Percentiles rank a stretch among this genome's conserved stretches.
Conservation (phyloP, 352 stramenopile species). For the Globisporangium lucens region DNA sequence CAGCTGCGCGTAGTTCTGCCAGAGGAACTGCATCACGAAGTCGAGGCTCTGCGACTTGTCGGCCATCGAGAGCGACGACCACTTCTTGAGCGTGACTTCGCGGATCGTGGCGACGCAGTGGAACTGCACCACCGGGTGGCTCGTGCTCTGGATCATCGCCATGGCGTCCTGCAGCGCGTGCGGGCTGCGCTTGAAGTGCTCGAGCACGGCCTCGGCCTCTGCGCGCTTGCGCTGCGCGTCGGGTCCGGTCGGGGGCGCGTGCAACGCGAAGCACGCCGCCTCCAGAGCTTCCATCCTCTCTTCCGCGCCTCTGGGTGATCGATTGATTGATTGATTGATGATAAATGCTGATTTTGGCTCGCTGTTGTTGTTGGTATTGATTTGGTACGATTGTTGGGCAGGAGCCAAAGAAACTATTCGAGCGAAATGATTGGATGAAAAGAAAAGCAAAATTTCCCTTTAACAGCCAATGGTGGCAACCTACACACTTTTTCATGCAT, state of each 20-base stretch:
- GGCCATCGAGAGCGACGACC: slow-evolving; percentile 38
- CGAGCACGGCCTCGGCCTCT: slow-evolving; percentile 60
- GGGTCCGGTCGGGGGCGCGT: slow-evolving; percentile 51
- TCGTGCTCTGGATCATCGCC: slow-evolving; percentile 38
- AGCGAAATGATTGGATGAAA: not conserved
- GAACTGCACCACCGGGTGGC: slow-evolving; percentile 68
- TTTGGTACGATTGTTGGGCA: not conserved
- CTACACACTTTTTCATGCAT: too few relatives aligned
- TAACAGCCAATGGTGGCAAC: not conserved
- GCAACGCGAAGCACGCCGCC: slow-evolving; percentile 64
- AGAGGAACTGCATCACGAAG: slow-evolving; percentile 80
- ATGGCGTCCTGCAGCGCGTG: slow-evolving; percentile 59
- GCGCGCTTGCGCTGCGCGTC: slow-evolving; percentile 48
- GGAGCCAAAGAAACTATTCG: not conserved
- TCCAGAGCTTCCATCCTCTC: slow-evolving; percentile 54
- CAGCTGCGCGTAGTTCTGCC: slow-evolving; percentile 47
- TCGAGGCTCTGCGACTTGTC: slow-evolving; percentile 63
- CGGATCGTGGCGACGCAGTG: slow-evolving; percentile 76
- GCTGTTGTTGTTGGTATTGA: not conserved
- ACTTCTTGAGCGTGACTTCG: slow-evolving; percentile 71
- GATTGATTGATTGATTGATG: not conserved
- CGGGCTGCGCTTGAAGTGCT: slow-evolving; percentile 83
- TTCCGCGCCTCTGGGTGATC: not conserved
- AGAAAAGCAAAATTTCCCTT: not conserved
- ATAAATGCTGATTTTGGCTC: not conserved